Conservation (phyloP, 352 stramenopile genomes). For the Phytophthora syringae region DNA sequence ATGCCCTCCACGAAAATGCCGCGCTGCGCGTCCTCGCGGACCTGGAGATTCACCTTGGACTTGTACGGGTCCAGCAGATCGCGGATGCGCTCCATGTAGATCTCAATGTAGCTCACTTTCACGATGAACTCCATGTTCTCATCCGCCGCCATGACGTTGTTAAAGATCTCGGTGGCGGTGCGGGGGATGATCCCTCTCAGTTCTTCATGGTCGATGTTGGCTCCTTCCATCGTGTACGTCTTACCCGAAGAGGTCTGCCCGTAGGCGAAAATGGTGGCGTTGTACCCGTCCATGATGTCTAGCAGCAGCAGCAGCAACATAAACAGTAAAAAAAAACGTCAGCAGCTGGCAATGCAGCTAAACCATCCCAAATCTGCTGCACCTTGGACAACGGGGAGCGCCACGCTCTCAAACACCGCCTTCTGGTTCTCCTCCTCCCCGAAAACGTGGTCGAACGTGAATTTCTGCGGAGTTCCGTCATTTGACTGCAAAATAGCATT, state of each 20-base stretch:
- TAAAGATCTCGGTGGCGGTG: constrained; percentile 90
- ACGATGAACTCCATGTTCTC: constrained; percentile 94
- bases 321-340: background rate
- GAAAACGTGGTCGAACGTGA: constrained; percentile 93
- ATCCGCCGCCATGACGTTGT: constrained; percentile 84
- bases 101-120: constrained; percentile 95
- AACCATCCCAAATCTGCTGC: constrained; percentile 5
- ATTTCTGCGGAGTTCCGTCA: constrained; percentile 73
- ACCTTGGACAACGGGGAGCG: constrained; percentile 90
- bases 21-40: constrained; percentile 87
- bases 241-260: constrained; percentile 88
- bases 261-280: constrained; percentile 95
- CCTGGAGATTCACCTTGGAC: constrained; percentile 91
- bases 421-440: constrained; percentile 81
- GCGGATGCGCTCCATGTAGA: constrained; percentile 96
- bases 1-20: constrained; percentile 95
- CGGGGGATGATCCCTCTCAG: constrained; percentile 89
- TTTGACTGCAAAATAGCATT: constrained; percentile 36
- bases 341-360: background rate
- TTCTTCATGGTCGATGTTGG: constrained; percentile 86
- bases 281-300: constrained; percentile 94
- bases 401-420: constrained; percentile 90
- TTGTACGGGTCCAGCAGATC: constrained; percentile 93
- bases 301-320: constrained; percentile 14
- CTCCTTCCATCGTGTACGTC: constrained; percentile 49